Conservation (phyloP, 2,329 filamentous ascomycete species). For the Alternaria solani region DNA sequence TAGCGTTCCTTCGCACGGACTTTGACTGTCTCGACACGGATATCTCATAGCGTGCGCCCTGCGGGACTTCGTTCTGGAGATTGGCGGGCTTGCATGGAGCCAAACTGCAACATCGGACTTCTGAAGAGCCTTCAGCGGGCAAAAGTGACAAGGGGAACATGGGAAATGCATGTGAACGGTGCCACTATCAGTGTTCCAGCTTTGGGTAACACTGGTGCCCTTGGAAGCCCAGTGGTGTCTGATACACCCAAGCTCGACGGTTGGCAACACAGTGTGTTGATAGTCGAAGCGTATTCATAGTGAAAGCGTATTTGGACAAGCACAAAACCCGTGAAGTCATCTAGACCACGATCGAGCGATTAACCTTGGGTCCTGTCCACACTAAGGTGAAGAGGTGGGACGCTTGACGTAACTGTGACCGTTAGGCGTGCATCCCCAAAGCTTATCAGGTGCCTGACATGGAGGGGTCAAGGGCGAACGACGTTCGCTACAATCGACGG, state of each 20-base stretch:
- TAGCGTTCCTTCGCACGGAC: too few relatives aligned
- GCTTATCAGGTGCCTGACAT: not conserved
- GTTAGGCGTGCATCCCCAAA: constrained; percentile 4
- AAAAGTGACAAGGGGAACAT: not conserved
- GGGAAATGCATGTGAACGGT: not conserved
- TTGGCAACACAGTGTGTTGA: not conserved
- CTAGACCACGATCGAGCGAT: not conserved
- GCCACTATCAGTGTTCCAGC: not conserved
- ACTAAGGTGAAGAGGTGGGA: not conserved
- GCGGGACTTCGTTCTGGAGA: not conserved
- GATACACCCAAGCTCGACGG: not conserved
- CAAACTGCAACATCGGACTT: not conserved
- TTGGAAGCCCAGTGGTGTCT: not conserved
- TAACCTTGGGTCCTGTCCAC: not conserved
- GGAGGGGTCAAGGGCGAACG: constrained; percentile 13
- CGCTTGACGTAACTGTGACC: not conserved
- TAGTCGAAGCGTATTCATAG: not conserved
- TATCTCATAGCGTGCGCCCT: not conserved
- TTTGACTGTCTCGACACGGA: not conserved
- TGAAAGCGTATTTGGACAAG: not conserved
- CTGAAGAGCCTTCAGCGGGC: not conserved
- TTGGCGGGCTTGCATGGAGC: not conserved
- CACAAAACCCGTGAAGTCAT: not conserved
- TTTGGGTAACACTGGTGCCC: not conserved
- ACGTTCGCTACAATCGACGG: constrained; percentile 23